Percentiles rank a stretch among this genome's conserved stretches.
phyloP scores from a whole-genome alignment of 805 yeast species.

The Cyberlindnera samutprakarnensis region DNA sequence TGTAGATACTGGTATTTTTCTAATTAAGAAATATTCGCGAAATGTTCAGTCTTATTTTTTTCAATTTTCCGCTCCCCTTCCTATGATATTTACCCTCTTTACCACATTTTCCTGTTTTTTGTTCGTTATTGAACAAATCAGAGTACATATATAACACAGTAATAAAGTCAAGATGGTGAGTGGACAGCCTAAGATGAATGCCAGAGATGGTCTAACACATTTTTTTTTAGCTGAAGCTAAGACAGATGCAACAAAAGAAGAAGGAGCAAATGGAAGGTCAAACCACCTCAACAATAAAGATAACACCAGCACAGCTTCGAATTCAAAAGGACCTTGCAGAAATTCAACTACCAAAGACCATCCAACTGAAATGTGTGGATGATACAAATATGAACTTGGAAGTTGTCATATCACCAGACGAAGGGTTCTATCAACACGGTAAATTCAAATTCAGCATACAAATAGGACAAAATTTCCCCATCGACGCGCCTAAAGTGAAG shows the following conservation, averaged over 20 bases:
- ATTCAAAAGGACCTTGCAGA: conserved; percentile 73
- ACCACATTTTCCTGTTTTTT: too few relatives aligned
- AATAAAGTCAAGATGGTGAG: too few relatives aligned
- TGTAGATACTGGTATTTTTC: too few relatives aligned
- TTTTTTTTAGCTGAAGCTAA: conserved; percentile 41
- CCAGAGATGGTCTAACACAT: too few relatives aligned
- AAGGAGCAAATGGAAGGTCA: conserved; percentile 33
- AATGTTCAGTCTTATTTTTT: too few relatives aligned
- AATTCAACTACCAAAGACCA: conserved; percentile 53
- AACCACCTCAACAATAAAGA: conserved; percentile 12
- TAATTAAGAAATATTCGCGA: too few relatives aligned
- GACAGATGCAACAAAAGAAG: conserved; percentile 51
- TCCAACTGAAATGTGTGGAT: conserved; percentile 42
- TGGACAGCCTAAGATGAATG: too few relatives aligned
- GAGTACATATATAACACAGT: too few relatives aligned
- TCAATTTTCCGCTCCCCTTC: too few relatives aligned
- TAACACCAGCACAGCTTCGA: conserved; percentile 63
- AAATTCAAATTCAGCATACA: conserved; percentile 59
- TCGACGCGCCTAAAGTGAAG: conserved; percentile 82
- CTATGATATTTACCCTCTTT: too few relatives aligned
- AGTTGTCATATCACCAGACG: conserved; percentile 53
- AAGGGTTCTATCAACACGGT: conserved; percentile 69
- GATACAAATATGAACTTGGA: conserved; percentile 51
- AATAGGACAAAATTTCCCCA: conserved; percentile 73
- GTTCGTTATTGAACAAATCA: too few relatives aligned